Evolutionary conservation across 139 green algal species (phyloP), one percentile per base, ranked within the genome.

Genomic region (Tetradesmus obliquus): DNA sequence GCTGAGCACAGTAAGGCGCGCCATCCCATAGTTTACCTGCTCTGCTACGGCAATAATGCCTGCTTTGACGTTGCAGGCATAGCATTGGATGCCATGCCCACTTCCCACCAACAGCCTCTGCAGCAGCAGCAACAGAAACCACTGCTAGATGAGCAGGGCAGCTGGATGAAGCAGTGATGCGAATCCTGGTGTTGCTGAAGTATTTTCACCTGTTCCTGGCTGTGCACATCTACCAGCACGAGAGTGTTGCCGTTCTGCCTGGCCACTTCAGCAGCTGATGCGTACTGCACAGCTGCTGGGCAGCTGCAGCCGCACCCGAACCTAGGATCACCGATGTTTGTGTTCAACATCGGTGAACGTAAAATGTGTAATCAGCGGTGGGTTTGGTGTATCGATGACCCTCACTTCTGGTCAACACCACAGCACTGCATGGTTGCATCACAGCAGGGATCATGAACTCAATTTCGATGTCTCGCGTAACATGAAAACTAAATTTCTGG

Each of bases 21-120:
- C 66, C 66, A 76, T 24, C 3, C 2, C 15, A 76, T 24, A 76
- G 66, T 76, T 79, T 45, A 91, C 88, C 88, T 91, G 55, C 19
- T 82, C 79, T 81, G 88, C 79, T 17, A 91, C 66, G 2, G 88
- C 88, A n/a, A 91, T 20, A 7, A 91, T 10, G 79, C 88, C 88
- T 79, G 58, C 76, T 76, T 79, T 86, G 24, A 24, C 32, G 66
- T n/a, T 87, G 76, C 76, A 79, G 12, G 79, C 82, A 66, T 86
- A 91, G 88, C 88, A 82, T 22, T 60, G 24, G 32, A 91, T 91
- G 79, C 88, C 88, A 12, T 87, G 74, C 9, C 88, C 88, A 69
- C 17, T 15, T 45, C 19, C 57, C 54, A 82, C 57, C 79, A 91
- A 79, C 79, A 91, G 45, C 45, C 88, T 84, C 88, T 91, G 87